A percentile compares a stretch with the other conserved stretches of the same genome.
Evolutionary conservation across 1,284 basidiomycete species (phyloP).

Genomic region (Pulchroboletus neoregius): DNA sequence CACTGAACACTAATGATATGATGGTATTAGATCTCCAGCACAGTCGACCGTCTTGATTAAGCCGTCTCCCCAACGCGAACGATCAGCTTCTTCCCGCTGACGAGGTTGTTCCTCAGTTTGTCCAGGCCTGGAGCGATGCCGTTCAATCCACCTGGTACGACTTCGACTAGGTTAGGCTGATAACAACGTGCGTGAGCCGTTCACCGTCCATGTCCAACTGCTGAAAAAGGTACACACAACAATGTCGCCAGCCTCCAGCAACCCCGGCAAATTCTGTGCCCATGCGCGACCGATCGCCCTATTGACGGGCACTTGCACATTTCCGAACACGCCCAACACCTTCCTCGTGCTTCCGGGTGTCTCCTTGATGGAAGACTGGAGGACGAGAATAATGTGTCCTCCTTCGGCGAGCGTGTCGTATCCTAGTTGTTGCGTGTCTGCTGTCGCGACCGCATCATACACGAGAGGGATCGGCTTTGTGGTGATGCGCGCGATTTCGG

Average conservation of each 20-base stretch:
- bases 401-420: constrained; percentile 22
- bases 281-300: constrained; percentile 17
- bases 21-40: neutral
- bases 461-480: constrained; percentile 13
- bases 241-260: constrained; percentile 23
- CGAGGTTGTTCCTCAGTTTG: constrained; percentile 23
- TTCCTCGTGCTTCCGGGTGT: constrained; percentile 15
- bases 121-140: constrained; percentile 20
- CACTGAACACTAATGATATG: neutral
- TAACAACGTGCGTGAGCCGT: neutral
- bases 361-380: constrained; percentile 8
- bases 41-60: neutral
- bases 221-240: constrained; percentile 12
- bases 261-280: constrained; percentile 12
- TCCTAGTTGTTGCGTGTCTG: constrained; percentile 23
- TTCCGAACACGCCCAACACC: constrained; percentile 10
- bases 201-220: neutral
- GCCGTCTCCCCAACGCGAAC: constrained; percentile 18
- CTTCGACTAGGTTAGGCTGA: constrained; percentile 24
- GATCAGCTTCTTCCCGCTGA: constrained; percentile 24
- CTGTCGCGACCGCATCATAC: constrained; percentile 17
- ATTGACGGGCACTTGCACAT: constrained; percentile 10
- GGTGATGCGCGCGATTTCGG: constrained; percentile 15
- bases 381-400: constrained; percentile 16
- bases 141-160: constrained; percentile 24